Evolutionary conservation across 352 stramenopile genomes (phyloP).

Genomic region (Globisporangium nodosum): DNA sequence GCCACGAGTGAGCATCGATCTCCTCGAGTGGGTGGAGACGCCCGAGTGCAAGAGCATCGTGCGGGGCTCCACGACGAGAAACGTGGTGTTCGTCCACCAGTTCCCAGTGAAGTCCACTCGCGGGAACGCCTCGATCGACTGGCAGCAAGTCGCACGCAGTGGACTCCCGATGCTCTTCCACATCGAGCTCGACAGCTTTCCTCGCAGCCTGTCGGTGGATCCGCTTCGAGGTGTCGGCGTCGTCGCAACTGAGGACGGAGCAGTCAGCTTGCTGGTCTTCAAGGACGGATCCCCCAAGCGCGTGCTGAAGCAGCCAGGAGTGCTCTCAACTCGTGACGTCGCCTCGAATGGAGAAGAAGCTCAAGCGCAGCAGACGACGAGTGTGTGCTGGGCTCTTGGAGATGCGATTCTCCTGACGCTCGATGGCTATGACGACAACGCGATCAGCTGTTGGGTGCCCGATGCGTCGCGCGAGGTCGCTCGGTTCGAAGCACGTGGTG

Average conservation of each 20-base stretch:
- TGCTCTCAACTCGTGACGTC: background rate
- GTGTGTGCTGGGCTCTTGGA: constrained; percentile 22
- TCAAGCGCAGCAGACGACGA: background rate
- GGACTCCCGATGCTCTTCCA: constrained; percentile 28
- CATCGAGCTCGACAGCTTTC: constrained; percentile 19
- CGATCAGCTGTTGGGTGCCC: constrained; percentile 40
- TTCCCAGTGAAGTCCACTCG: constrained; percentile 29
- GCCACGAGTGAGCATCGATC: background rate
- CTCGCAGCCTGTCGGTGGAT: constrained; percentile 39
- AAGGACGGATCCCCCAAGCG: constrained; percentile 16
- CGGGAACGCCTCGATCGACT: constrained; percentile 31
- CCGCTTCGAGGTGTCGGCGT: constrained; percentile 30
- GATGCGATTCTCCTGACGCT: constrained; percentile 30
- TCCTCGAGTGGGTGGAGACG: constrained; percentile 12
- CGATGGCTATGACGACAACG: constrained; percentile 13
- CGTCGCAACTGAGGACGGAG: constrained; percentile 23
- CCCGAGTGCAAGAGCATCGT: constrained; percentile 19
- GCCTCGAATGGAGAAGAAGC: too few relatives aligned
- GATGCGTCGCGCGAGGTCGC: constrained; percentile 31
- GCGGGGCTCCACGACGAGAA: constrained; percentile 18
- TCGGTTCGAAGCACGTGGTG: constrained; percentile 23
- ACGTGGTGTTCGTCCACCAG: constrained; percentile 31
- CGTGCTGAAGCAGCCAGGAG: constrained; percentile 6
- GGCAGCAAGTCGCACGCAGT: constrained; percentile 30
- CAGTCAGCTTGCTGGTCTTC: constrained; percentile 23